Percentiles rank a stretch among this genome's conserved stretches.
Evolutionary conservation across 495 filamentous ascomycete genomes (phyloP).

Genomic region (Delitschia confertaspora): DNA sequence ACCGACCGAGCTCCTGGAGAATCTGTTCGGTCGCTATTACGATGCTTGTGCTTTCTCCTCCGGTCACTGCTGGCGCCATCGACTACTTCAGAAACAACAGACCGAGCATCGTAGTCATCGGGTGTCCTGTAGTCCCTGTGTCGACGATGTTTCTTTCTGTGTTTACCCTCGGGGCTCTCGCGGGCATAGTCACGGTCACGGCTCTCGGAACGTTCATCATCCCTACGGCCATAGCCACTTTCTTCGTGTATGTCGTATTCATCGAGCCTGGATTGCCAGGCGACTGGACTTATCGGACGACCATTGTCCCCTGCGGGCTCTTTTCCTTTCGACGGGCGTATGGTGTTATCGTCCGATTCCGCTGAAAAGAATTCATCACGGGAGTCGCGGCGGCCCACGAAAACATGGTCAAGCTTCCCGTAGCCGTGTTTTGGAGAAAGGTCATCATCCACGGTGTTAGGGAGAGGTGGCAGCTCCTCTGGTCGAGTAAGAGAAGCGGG

Average conservation of each 20-base stretch:
- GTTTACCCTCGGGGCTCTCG: conserved; percentile 18
- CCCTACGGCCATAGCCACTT: conserved; percentile 2
- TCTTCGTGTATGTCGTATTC: conserved; percentile 11
- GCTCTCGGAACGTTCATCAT: conserved; percentile 11
- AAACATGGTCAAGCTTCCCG: too few species aligned
- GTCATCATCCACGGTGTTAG: too few species aligned
- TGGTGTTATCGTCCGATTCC: conserved; percentile 14
- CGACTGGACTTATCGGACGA: too few species aligned
- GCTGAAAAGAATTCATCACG: conserved; percentile 22
- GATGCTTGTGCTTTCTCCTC: conserved; percentile 18
- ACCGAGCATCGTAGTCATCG: conserved; percentile 22
- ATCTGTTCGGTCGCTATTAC: conserved; percentile 22
- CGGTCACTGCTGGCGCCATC: conserved; percentile 25
- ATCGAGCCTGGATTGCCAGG: conserved; percentile 10
- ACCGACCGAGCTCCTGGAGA: conserved; percentile 21
- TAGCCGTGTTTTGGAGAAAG: too few species aligned
- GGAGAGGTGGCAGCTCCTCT: too few species aligned
- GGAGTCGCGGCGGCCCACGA: conserved; percentile 10
- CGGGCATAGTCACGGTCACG: conserved; percentile 15
- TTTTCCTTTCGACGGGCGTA: too few species aligned
- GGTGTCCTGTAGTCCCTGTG: conserved; percentile 17
- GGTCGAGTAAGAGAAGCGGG: too few species aligned
- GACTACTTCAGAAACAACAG: conserved; percentile 21
- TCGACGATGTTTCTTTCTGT: conserved; percentile 19
- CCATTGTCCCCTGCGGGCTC: too few species aligned